phyloP scores from a whole-genome alignment of 2,329 filamentous ascomycete genomes.

The Sporothrix schenckii region DNA sequence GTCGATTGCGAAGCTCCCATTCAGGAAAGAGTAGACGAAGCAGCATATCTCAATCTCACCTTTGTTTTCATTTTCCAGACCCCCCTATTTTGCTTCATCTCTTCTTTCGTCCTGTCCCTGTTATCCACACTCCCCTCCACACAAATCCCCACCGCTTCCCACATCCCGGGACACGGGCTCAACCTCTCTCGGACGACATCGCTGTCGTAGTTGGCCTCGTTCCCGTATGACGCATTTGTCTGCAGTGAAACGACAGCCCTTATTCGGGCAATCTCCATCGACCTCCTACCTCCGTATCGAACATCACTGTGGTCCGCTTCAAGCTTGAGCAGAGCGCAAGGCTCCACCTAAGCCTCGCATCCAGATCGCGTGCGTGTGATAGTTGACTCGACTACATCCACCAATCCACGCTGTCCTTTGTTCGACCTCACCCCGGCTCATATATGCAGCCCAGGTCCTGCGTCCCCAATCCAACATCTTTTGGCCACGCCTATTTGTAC shows the following conservation, averaged over 20 bases:
- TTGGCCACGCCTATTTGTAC: neutral
- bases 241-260: slow-evolving; percentile 3
- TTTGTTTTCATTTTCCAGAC: too few species aligned
- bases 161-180: neutral
- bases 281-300: neutral
- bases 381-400: neutral
- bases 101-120: neutral
- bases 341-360: neutral
- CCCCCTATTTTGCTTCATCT: neutral
- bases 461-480: slow-evolving; percentile 15
- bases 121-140: neutral
- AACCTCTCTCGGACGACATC: neutral
- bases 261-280: neutral
- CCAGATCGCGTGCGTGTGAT: slow-evolving; percentile 16
- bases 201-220: neutral
- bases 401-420: neutral
- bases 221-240: neutral
- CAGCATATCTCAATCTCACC: slow-evolving; percentile 3
- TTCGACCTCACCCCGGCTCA: slow-evolving; percentile 21
- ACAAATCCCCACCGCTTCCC: neutral
- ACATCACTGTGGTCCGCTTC: neutral
- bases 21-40: neutral
- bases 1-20: neutral
- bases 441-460: slow-evolving; percentile 14
- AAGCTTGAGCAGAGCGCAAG: neutral